Percentiles rank a stretch among this genome's conserved stretches.
These are phyloP conservation scores for Buddleja alternifolia DNA, from an alignment of 257 asterid genomes.

Conservation along the genomic window DNA sequence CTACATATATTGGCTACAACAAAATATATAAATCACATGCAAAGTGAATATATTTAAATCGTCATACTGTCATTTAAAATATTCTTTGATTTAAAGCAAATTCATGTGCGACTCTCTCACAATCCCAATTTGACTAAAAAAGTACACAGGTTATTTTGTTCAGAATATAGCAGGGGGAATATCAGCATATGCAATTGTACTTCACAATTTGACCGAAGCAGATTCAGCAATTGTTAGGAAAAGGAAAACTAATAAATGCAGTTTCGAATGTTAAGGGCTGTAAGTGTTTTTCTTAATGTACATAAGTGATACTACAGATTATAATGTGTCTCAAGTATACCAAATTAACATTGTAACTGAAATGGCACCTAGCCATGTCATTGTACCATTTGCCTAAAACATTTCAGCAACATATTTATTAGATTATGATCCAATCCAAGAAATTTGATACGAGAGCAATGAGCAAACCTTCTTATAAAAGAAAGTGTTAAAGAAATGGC, in stretches of 20 bases:
- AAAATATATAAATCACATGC: not conserved
- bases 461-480: slow-evolving; percentile 82
- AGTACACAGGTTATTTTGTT: not conserved
- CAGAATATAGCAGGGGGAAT: not conserved
- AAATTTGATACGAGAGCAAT: slow-evolving; percentile 13
- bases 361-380: not conserved
- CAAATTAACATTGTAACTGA: slow-evolving; percentile 26
- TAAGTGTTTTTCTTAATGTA: slow-evolving; percentile 2
- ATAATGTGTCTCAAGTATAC: not conserved
- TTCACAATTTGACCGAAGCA: not conserved
- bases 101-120: not conserved
- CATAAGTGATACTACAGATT: not conserved
- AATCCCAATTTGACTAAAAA: not conserved
- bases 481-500: slow-evolving; percentile 90
- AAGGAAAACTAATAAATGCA: not conserved
- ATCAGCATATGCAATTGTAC: not conserved
- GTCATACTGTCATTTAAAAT: not conserved
- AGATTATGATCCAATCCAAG: slow-evolving; percentile 7
- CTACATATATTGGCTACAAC: not conserved
- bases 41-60: not conserved
- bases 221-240: not conserved
- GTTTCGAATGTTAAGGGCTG: not conserved
- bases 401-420: not conserved
- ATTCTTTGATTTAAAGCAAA: not conserved
- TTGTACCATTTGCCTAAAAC: not conserved